Evolutionary conservation across 2,329 filamentous ascomycete species (phyloP).

Genomic region (Colletotrichum endophyticum): DNA sequence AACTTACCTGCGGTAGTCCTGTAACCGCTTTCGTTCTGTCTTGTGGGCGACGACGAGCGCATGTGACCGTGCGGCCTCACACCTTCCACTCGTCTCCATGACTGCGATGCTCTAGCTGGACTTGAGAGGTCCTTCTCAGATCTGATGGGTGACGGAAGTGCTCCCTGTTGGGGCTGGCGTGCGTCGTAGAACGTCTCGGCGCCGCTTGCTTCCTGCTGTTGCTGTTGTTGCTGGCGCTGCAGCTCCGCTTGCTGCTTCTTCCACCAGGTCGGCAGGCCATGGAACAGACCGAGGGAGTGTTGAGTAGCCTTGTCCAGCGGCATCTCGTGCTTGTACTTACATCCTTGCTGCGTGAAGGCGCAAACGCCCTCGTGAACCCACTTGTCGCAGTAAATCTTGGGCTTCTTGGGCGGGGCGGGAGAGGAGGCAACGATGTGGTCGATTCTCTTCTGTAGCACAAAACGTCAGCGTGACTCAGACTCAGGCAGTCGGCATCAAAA

Average conservation of each 20-base stretch:
- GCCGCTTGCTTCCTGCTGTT: not conserved
- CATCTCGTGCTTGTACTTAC: conserved; percentile 92
- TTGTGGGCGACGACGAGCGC: not conserved
- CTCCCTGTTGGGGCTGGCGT: not conserved
- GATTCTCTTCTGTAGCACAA: conserved; percentile 33
- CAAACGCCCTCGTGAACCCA: conserved; percentile 90
- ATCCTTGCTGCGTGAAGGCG: conserved; percentile 84
- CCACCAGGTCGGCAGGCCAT: conserved; percentile 67
- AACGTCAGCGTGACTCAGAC: not conserved
- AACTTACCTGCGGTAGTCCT: not conserved
- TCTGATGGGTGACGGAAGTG: not conserved
- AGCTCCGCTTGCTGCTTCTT: conserved; percentile 57
- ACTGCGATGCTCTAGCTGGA: conserved; percentile 1
- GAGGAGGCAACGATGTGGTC: conserved; percentile 26
- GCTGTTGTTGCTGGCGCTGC: conserved; percentile 24
- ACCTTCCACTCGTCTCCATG: conserved; percentile 3
- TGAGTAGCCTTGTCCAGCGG: conserved; percentile 72
- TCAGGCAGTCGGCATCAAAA: not conserved
- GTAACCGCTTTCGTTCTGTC: not conserved
- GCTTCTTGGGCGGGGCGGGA: conserved; percentile 46
- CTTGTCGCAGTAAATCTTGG: conserved; percentile 84
- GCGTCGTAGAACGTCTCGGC: not conserved
- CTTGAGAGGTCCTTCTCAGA: not conserved
- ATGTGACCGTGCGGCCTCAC: not conserved
- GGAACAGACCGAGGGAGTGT: conserved; percentile 71